Conservation (phyloP, 495 filamentous ascomycete species). For the Wilcoxina mikolae region DNA sequence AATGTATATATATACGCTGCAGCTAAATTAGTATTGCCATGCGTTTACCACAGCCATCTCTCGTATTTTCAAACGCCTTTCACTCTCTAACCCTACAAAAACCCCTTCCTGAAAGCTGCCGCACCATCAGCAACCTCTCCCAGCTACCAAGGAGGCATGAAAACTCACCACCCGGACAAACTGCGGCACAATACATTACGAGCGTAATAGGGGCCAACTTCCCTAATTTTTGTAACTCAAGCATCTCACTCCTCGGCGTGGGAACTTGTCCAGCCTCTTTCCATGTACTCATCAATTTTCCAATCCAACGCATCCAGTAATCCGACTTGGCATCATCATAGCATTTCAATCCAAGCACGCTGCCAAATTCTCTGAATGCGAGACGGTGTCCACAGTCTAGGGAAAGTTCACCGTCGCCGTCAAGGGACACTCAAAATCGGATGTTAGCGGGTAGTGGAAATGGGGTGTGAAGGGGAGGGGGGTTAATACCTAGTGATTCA, state of each 20-base stretch:
- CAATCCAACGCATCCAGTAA: conserved; percentile 32
- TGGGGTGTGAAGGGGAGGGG: not conserved
- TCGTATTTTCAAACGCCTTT: not conserved
- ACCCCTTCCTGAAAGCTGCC: not conserved
- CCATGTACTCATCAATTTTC: conserved; percentile 41
- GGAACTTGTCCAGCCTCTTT: conserved; percentile 28
- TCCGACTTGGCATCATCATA: conserved; percentile 35
- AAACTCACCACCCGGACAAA: conserved; percentile 46
- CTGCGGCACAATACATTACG: conserved; percentile 52
- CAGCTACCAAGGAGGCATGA: not conserved
- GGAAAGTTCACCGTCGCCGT: conserved; percentile 30
- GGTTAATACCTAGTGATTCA: conserved; percentile 28
- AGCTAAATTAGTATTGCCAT: no score
- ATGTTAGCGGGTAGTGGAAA: not conserved
- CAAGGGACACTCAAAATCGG: not conserved
- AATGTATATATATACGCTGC: no score
- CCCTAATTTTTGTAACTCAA: conserved; percentile 29
- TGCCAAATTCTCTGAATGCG: conserved; percentile 52
- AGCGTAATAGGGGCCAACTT: conserved; percentile 45
- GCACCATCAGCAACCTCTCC: not conserved
- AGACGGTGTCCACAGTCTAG: conserved; percentile 35
- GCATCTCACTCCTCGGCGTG: conserved; percentile 24
- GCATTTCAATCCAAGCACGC: conserved; percentile 42
- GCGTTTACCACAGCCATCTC: no score
- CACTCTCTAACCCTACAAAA: not conserved